These are phyloP conservation scores for Herpetospermum pedunculosum DNA, from an alignment of 306 rosid species.

Conservation along the genomic window DNA sequence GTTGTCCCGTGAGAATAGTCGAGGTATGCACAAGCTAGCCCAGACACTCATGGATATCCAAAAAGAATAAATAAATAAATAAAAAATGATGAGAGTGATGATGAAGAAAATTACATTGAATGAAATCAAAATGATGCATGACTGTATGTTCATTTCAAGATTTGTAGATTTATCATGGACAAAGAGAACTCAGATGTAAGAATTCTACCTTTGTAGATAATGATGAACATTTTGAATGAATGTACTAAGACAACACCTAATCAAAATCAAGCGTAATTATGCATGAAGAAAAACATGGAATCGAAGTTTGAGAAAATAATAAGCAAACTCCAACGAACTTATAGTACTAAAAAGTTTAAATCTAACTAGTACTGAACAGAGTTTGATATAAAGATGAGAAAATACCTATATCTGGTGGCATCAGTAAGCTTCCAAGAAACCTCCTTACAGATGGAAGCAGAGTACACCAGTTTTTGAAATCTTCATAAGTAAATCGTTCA, in stretches of 20 bases:
- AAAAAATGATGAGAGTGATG: neutral
- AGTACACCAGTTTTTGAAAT: conserved; percentile 72
- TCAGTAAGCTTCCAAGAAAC: conserved; percentile 75
- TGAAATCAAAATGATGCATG: neutral
- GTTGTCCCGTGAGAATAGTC: too few species aligned
- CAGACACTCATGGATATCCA: too few species aligned
- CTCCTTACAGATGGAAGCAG: conserved; percentile 61
- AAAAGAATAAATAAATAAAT: too few species aligned
- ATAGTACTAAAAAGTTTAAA: too few species aligned
- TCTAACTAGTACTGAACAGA: neutral
- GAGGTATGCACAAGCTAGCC: too few species aligned
- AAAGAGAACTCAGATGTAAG: neutral
- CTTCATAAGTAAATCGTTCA: conserved; percentile 45
- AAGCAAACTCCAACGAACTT: neutral
- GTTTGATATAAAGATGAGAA: neutral
- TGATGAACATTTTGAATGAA: neutral
- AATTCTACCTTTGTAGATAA: neutral
- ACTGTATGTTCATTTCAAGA: neutral
- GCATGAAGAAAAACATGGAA: neutral
- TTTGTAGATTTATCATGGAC: neutral
- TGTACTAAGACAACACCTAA: neutral
- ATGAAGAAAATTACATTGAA: neutral
- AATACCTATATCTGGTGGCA: conserved; percentile 57
- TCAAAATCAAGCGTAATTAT: neutral
- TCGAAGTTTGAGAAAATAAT: neutral